A percentile compares a stretch with the other conserved stretches of the same genome.
Conservation (phyloP, 2,329 filamentous ascomycete genomes). For the Aspergillus hortae region DNA sequence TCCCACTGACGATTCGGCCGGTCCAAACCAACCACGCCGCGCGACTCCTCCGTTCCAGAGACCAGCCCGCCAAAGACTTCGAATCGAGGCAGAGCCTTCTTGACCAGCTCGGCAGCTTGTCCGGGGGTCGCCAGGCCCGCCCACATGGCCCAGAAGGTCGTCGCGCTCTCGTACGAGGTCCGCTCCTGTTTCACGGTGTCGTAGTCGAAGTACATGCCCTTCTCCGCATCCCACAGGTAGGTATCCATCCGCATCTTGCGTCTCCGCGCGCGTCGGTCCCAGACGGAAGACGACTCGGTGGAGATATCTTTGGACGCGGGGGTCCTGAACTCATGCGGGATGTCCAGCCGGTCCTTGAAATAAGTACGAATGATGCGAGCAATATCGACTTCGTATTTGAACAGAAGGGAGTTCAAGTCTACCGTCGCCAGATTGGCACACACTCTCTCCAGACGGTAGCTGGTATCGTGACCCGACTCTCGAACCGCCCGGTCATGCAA, state of each 20-base stretch:
- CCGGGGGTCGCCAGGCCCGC: conserved; percentile 80
- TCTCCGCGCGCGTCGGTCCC: conserved; percentile 84
- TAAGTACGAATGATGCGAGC: conserved; percentile 76
- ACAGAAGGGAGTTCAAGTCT: conserved; percentile 89
- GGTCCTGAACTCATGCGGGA: conserved; percentile 78
- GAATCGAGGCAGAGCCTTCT: conserved; percentile 77
- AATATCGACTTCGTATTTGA: conserved; percentile 97
- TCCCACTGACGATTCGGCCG: conserved; percentile 97
- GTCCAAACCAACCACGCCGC: conserved; percentile 72
- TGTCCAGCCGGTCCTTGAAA: conserved; percentile 77
- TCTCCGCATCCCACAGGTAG: conserved; percentile 86
- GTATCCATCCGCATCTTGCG: conserved; percentile 85
- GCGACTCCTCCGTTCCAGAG: conserved; percentile 84
- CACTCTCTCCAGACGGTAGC: conserved; percentile 84
- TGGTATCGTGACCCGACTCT: conserved; percentile 95
- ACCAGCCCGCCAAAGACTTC: conserved; percentile 84
- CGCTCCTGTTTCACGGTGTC: conserved; percentile 78
- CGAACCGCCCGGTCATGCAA: conserved; percentile 92
- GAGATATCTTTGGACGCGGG: conserved; percentile 63
- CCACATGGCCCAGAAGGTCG: conserved; percentile 98
- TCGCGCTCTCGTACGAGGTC: conserved; percentile 82
- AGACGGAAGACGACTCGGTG: conserved; percentile 76
- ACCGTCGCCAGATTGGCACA: conserved; percentile 89
- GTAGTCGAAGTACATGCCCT: conserved; percentile 98
- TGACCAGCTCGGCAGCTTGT: conserved; percentile 80